Conservation (phyloP, 495 filamentous ascomycete genomes). For the Penicillium canescens region DNA sequence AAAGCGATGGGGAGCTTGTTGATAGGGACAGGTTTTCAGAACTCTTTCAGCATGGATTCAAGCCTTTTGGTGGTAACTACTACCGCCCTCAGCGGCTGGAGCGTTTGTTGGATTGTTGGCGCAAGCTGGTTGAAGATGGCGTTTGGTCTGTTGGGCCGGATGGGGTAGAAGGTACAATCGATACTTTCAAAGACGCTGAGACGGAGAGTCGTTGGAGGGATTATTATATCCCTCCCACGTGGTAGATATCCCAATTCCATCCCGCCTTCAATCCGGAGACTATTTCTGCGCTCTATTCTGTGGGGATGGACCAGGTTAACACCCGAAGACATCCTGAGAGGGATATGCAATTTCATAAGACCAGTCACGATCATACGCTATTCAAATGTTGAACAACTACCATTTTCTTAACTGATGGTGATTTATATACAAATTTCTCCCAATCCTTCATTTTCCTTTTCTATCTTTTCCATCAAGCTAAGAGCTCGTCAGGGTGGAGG, state of each 20-base stretch:
- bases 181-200: conserved; percentile 19
- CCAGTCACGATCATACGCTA: no score
- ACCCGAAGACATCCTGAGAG: no score
- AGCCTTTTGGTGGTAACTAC: conserved; percentile 20
- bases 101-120: conserved; percentile 19
- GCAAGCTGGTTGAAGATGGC: conserved; percentile 15
- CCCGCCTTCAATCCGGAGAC: not conserved
- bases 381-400: no score
- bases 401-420: no score
- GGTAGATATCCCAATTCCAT: conserved; percentile 13
- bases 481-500: no score
- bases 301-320: no score
- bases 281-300: no score
- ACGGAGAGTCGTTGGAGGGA: conserved; percentile 13
- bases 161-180: conserved; percentile 17
- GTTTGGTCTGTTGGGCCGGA: conserved; percentile 18
- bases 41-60: conserved; percentile 18
- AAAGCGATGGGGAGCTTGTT: conserved; percentile 15
- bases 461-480: no score
- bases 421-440: no score
- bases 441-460: no score
- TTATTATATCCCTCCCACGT: conserved; percentile 15
- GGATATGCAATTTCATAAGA: no score
- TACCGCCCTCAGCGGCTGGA: conserved; percentile 13
- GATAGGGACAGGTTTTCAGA: conserved; percentile 11